A percentile compares a stretch with the other conserved stretches of the same genome.
Evolutionary conservation across 1,284 basidiomycete genomes (phyloP).

Genomic region (Melampsora larici-populina): DNA sequence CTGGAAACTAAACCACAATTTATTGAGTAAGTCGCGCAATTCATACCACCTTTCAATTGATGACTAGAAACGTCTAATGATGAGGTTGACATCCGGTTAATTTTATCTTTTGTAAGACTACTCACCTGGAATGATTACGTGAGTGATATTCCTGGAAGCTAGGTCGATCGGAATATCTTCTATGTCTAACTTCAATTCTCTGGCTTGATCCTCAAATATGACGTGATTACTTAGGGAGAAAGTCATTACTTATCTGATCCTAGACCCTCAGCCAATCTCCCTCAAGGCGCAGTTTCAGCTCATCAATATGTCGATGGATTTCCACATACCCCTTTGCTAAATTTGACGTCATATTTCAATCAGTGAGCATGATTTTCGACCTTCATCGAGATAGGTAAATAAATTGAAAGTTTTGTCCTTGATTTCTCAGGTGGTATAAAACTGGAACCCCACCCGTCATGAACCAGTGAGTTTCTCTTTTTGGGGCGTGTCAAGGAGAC

Average conservation of each 20-base stretch:
- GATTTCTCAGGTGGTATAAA: slow-evolving; percentile 31
- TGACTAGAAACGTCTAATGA: no score
- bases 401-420: background rate
- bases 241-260: slow-evolving; percentile 41
- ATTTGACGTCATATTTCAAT: slow-evolving; percentile 41
- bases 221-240: slow-evolving; percentile 26
- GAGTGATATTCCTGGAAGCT: background rate
- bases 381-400: background rate
- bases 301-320: slow-evolving; percentile 41
- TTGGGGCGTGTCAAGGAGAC: background rate
- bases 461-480: slow-evolving; percentile 15
- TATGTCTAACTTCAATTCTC: background rate
- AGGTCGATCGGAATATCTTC: background rate
- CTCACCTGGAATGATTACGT: slow-evolving; percentile 43
- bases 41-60: background rate
- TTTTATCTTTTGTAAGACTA: slow-evolving; percentile 9
- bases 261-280: slow-evolving; percentile 29
- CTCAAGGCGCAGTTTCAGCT: slow-evolving; percentile 22
- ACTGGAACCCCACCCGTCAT: slow-evolving; percentile 24
- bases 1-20: slow-evolving; percentile 30
- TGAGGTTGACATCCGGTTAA: no score
- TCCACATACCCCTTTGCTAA: slow-evolving; percentile 25
- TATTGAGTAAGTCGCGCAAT: slow-evolving; percentile 11
- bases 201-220: background rate
- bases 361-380: slow-evolving; percentile 4